Conservation (phyloP, 345 rosid species). For the Hibiscus syriacus region DNA sequence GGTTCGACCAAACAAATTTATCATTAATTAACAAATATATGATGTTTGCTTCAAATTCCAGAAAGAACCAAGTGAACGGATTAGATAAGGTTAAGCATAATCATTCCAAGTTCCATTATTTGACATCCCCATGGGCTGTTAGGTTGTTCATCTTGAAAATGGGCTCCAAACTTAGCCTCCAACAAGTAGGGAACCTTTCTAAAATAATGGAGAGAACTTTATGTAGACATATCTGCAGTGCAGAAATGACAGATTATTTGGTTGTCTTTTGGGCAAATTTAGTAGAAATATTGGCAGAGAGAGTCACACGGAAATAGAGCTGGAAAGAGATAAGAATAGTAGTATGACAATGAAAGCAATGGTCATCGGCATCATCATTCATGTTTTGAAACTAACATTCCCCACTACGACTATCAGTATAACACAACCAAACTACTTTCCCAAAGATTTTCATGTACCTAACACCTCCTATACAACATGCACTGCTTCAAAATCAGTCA, state of each 20-base stretch:
- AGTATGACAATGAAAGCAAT: slow-evolving; percentile 25
- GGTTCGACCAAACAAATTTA: neutral
- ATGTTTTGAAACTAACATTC: slow-evolving; percentile 30
- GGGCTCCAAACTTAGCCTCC: neutral
- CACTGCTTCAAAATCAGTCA: slow-evolving; percentile 9
- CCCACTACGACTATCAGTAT: neutral
- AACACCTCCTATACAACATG: neutral
- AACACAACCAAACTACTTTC: neutral
- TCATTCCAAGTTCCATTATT: neutral
- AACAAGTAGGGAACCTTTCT: neutral
- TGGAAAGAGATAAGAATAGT: neutral
- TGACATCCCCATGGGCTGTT: neutral
- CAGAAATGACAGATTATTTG: neutral
- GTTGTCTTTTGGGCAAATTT: neutral
- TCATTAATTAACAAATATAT: neutral
- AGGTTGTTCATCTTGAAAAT: neutral
- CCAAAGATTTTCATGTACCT: neutral
- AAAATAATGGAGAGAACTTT: neutral
- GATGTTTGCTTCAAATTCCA: neutral
- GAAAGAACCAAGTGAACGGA: neutral
- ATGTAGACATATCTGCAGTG: neutral
- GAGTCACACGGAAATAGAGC: neutral
- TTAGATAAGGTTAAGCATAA: neutral
- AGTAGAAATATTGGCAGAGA: neutral
- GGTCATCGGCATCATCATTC: slow-evolving; percentile 42